Evolutionary conservation across 352 stramenopile genomes (phyloP).

Genomic region (Pythium rhizo-oryzae): DNA sequence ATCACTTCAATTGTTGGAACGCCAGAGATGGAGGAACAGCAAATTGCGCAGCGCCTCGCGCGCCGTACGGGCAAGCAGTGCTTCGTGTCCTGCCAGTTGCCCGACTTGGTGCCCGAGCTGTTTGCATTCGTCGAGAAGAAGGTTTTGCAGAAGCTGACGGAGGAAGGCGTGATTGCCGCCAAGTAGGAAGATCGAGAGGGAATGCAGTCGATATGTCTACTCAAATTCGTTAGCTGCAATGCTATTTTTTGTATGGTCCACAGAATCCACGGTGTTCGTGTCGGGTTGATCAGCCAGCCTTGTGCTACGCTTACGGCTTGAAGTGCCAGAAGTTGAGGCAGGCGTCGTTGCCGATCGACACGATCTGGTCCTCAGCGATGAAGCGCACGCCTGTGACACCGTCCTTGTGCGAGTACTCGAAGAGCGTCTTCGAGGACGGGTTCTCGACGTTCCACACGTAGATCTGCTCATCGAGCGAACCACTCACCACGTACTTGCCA

Average conservation of each 20-base stretch:
- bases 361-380: constrained; percentile 65
- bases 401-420: constrained; percentile 86
- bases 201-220: constrained; percentile 12
- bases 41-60: constrained; percentile 79
- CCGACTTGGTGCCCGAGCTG: constrained; percentile 72
- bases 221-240: constrained; percentile 11
- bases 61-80: constrained; percentile 65
- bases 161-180: constrained; percentile 49
- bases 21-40: constrained; percentile 76
- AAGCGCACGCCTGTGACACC: constrained; percentile 78
- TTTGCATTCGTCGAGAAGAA: constrained; percentile 72
- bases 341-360: constrained; percentile 83
- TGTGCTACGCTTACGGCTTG: constrained; percentile 17
- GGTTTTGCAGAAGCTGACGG: constrained; percentile 48
- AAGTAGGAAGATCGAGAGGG: constrained; percentile 12
- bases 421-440: constrained; percentile 61
- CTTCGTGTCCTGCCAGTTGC: constrained; percentile 85
- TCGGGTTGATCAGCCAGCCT: not conserved
- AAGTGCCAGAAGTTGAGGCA: constrained; percentile 83
- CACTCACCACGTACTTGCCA: constrained; percentile 91
- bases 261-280: not conserved
- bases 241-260: constrained; percentile 7
- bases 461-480: constrained; percentile 95
- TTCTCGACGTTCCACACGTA: constrained; percentile 95
- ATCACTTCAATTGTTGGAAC: constrained; percentile 72